Evolutionary conservation across 805 yeast genomes (phyloP), one percentile per base, ranked within the genome.

Genomic region (Starmerella floris): DNA sequence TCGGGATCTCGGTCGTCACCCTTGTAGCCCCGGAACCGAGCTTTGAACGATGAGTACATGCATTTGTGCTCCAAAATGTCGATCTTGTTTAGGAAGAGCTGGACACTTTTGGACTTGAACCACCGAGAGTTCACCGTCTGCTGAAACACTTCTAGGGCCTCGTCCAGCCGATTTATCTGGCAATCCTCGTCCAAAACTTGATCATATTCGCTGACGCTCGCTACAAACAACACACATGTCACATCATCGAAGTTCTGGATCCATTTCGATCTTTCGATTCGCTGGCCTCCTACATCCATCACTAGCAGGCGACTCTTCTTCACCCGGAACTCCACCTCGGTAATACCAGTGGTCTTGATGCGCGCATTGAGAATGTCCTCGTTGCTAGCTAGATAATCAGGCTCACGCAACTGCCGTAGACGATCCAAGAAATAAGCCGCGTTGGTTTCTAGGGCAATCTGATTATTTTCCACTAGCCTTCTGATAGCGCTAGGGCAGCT

Each of bases 181-280:
- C 77, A 82, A 60, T 88, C 97, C 61, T 88, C 98, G 63, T 82
- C 84, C 37, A 91, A 63, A 66, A 73, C 76, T 62, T 88, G 95
- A 62, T 88, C 96, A 60, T 83, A 91, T 64, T 91, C 98, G 37
- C 84, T 76, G 22, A 84, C 77, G 0, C 96, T 95, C 17, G 82
- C 71, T 6, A 88, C 95, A 60, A 84, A 91, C 30, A 88, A 60
- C 0, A 93, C 79, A 3, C 93, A 82, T 0, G 94, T 80, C 39
- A 88, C 82, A 48, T 81, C 83, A 56, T 87, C 91, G 62, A 91
- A 91, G 57, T 95, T 83, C 62, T 91, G 93, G 48, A 91, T 85
- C 98, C 98, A 91, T 62, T 91, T 88, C 56, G 82, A 83, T 41
- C 98, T 76, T 65, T 91, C 98, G 3, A 93, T 77, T 54, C 98